A percentile compares a stretch with the other conserved stretches of the same genome.
These are phyloP conservation scores for Dioscorea alata DNA, from an alignment of 106 monocot genomes.

Conservation along the genomic window DNA sequence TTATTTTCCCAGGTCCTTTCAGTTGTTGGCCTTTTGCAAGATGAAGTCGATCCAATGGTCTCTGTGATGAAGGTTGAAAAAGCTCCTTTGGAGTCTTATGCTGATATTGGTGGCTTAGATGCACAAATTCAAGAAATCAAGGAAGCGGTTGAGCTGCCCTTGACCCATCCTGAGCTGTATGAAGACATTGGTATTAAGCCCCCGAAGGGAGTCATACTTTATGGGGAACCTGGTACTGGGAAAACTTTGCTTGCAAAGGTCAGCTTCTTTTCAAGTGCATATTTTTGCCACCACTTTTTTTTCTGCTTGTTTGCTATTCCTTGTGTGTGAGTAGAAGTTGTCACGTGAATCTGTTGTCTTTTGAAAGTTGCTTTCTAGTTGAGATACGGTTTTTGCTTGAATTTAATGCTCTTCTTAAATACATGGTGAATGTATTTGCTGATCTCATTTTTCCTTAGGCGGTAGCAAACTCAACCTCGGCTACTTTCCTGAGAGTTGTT, in stretches of 20 bases:
- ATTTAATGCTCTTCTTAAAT: too few relatives aligned
- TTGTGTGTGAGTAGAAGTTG: too few relatives aligned
- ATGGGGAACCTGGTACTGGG: slow-evolving; percentile 95
- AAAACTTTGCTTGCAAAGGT: slow-evolving; percentile 97
- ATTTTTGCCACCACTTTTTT: too few relatives aligned
- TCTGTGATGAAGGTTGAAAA: slow-evolving; percentile 99
- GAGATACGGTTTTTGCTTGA: too few relatives aligned
- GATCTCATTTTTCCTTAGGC: slow-evolving; percentile 35
- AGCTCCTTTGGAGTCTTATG: slow-evolving; percentile 92
- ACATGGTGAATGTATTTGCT: too few relatives aligned
- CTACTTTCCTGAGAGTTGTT: slow-evolving; percentile 93
- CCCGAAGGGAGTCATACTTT: slow-evolving; percentile 94
- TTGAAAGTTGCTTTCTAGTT: too few relatives aligned
- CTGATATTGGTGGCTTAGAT: slow-evolving; percentile 96
- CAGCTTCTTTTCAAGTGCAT: not conserved
- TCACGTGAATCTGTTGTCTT: too few relatives aligned
- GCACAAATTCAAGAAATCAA: slow-evolving; percentile 98
- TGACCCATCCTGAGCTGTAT: slow-evolving; percentile 95
- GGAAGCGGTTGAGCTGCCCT: slow-evolving; percentile 92
- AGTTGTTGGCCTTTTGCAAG: slow-evolving; percentile 90
- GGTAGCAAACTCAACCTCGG: slow-evolving; percentile 96
- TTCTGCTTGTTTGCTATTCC: too few relatives aligned
- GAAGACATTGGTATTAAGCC: slow-evolving; percentile 96
- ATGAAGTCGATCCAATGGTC: slow-evolving; percentile 98
- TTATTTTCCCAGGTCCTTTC: slow-evolving; percentile 60